Evolutionary conservation across 2,329 filamentous ascomycete genomes (phyloP).

Genomic region (Furcasterigmium sp.): DNA sequence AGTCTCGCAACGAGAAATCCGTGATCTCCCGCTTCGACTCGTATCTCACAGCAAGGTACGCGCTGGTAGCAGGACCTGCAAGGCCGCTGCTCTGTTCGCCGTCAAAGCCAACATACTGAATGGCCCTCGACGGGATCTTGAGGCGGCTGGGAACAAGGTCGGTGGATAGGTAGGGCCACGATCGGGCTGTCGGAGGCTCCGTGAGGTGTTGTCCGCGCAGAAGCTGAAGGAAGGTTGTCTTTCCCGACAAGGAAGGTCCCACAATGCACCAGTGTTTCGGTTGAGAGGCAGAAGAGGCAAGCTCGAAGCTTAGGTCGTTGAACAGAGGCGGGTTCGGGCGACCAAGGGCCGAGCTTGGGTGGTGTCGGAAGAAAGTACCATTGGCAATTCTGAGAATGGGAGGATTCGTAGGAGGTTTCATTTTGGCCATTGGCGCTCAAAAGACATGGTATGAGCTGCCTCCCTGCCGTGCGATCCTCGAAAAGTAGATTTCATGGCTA

Average conservation of each 20-base stretch:
- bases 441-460: background rate
- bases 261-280: conserved; percentile 77
- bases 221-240: conserved; percentile 77
- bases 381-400: conserved; percentile 69
- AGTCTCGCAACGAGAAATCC: conserved; percentile 80
- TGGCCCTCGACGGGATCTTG: conserved; percentile 58
- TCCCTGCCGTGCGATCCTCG: too few relatives aligned
- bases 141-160: conserved; percentile 51
- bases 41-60: conserved; percentile 85
- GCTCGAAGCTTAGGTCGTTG: conserved; percentile 60
- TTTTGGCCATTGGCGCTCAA: background rate
- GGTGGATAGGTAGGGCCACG: conserved; percentile 72
- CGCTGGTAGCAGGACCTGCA: conserved; percentile 56
- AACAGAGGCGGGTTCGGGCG: conserved; percentile 69
- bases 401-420: conserved; percentile 16
- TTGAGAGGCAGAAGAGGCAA: conserved; percentile 44
- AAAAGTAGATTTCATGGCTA: too few relatives aligned
- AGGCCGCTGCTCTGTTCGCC: conserved; percentile 56
- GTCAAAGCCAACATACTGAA: conserved; percentile 89
- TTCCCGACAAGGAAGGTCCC: conserved; percentile 70
- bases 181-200: conserved; percentile 68
- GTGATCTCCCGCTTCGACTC: conserved; percentile 82
- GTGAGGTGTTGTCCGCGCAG: conserved; percentile 71
- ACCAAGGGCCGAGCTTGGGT: conserved; percentile 48
- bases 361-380: conserved; percentile 77